These are phyloP conservation scores for Phytophthora lateralis DNA, from an alignment of 352 stramenopile species.

Conservation along the genomic window DNA sequence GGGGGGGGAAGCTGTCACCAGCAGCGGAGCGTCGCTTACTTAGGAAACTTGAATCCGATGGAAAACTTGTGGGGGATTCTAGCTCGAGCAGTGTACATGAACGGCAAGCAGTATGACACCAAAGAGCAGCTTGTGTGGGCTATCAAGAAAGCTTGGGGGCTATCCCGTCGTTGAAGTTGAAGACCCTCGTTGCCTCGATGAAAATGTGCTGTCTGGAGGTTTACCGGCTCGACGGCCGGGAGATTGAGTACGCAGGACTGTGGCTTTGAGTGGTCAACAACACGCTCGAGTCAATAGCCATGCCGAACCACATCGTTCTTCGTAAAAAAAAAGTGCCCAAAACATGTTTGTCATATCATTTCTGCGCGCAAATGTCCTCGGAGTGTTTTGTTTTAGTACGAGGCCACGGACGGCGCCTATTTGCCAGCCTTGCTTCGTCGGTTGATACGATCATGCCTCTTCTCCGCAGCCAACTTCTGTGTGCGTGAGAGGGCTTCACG, in stretches of 20 bases:
- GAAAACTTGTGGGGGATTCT: conserved; percentile 4
- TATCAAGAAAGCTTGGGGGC: conserved; percentile 4
- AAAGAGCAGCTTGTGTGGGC: conserved; percentile 3
- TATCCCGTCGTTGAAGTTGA: conserved; percentile 6
- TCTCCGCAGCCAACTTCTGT: conserved; percentile 71
- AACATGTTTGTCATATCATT: not conserved
- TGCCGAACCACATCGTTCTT: too few relatives aligned
- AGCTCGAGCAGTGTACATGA: not conserved
- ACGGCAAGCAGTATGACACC: too few relatives aligned
- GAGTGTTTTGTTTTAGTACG: too few relatives aligned
- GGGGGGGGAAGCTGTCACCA: conserved; percentile 1
- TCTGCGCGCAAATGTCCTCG: too few relatives aligned
- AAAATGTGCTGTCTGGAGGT: not conserved
- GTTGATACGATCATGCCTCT: conserved; percentile 84
- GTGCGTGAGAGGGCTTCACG: conserved; percentile 67
- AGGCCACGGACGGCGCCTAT: conserved; percentile 10
- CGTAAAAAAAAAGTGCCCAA: not conserved
- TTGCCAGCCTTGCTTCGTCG: conserved; percentile 58
- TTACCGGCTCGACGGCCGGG: not conserved
- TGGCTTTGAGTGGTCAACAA: not conserved
- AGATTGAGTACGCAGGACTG: not conserved
- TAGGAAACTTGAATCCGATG: conserved; percentile 3
- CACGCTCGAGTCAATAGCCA: not conserved
- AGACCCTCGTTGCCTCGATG: not conserved
- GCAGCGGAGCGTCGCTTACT: too few relatives aligned